Evolutionary conservation across 495 filamentous ascomycete species (phyloP).

Genomic region (Penicillium daleae): DNA sequence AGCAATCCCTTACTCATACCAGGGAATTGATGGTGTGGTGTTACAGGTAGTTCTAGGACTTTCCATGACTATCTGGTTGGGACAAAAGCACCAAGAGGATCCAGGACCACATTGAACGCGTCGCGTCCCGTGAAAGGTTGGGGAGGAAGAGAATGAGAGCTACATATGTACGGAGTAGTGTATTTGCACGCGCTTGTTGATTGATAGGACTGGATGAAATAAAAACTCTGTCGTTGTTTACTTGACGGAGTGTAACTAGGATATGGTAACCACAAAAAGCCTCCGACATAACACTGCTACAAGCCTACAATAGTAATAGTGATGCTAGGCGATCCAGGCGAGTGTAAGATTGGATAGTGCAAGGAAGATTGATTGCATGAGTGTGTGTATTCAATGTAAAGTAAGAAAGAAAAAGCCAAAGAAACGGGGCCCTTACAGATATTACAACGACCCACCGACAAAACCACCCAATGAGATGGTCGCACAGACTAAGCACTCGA

Average conservation of each 20-base stretch:
- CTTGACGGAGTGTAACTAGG: not conserved
- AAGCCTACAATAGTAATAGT: too few species aligned
- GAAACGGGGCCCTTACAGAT: not conserved
- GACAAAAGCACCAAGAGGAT: not conserved
- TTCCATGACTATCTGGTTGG: not conserved
- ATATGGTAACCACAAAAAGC: not conserved
- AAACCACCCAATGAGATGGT: not conserved
- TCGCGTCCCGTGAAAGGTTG: constrained; percentile 4
- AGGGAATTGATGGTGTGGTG: not conserved
- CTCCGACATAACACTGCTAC: not conserved
- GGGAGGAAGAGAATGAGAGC: constrained; percentile 3
- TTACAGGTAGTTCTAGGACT: not conserved
- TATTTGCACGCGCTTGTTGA: not conserved
- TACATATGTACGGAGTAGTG: not conserved
- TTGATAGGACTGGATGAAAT: not conserved
- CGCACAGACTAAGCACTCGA: not conserved
- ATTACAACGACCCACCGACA: not conserved
- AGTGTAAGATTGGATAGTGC: not conserved
- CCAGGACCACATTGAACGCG: constrained; percentile 1
- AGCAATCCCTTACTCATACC: constrained; percentile 21
- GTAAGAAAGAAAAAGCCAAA: not conserved
- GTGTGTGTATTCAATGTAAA: constrained; percentile 4
- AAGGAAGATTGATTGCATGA: not conserved
- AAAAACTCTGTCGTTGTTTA: not conserved
- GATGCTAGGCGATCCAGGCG: too few species aligned